A percentile compares a stretch with the other conserved stretches of the same genome.
These are phyloP conservation scores for Pythium oligandrum DNA, from an alignment of 352 stramenopile genomes.

Conservation along the genomic window DNA sequence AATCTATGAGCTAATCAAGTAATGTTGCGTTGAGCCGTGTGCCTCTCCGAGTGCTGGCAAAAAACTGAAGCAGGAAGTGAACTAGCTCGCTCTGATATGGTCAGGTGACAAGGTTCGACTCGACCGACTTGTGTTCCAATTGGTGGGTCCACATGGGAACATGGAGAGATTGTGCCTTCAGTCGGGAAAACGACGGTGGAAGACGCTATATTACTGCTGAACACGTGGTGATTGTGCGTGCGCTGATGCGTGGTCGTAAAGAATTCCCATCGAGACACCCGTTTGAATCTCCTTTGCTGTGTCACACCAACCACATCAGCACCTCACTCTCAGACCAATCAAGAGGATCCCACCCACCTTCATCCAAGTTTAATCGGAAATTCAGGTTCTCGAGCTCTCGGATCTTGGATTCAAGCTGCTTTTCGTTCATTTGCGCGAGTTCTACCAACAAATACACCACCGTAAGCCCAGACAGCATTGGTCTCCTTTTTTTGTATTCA, in stretches of 20 bases:
- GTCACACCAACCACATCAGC: not conserved
- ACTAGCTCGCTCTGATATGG: too few species aligned
- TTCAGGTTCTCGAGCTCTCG: slow-evolving; percentile 83
- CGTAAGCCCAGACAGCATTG: not conserved
- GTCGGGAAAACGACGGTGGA: too few species aligned
- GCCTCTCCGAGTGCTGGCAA: too few species aligned
- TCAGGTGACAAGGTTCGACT: too few species aligned
- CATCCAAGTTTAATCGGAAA: slow-evolving; percentile 74
- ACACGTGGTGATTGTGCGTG: too few species aligned
- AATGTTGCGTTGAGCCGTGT: not conserved
- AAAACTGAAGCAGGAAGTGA: too few species aligned
- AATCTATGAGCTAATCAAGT: not conserved
- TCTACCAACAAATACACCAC: slow-evolving; percentile 21
- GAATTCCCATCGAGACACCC: slow-evolving; percentile 39
- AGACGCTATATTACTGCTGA: too few species aligned
- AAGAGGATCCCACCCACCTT: slow-evolving; percentile 28
- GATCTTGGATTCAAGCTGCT: slow-evolving; percentile 63
- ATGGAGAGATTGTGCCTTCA: too few species aligned
- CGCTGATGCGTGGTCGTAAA: slow-evolving; percentile 3
- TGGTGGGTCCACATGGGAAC: too few species aligned
- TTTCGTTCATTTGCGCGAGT: slow-evolving; percentile 43
- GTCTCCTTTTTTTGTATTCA: not conserved
- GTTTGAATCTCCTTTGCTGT: slow-evolving; percentile 16
- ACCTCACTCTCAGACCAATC: not conserved
- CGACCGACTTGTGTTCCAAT: too few species aligned